Base-by-base conservation (phyloP, 768 basidiomycete species). In the Clitopilus hobsonii region DNA sequence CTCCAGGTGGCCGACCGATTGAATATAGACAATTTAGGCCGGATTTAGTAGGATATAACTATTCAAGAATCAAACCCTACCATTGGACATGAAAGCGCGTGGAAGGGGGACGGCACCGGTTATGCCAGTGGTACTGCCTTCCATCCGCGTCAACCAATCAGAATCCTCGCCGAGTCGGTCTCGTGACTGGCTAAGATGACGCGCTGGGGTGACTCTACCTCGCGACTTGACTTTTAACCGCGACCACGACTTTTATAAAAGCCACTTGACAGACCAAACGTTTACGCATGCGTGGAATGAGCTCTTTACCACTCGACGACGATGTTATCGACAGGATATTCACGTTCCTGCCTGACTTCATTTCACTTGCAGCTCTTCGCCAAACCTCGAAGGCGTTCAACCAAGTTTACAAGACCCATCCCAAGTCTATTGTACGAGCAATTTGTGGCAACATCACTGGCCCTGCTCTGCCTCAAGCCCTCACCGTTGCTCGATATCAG, bases 261-360 rank as follows among this genome's bases (percentile, higher is more conserved):
- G 32, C 32, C 32, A 36, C 32, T 36, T 36, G 10, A 36, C 32
- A 11, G 13, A 36, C 32, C 47, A 38, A 24, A 30, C 26, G 25
- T 22, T 14, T 38, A 26, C 10, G 7, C 51, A 64, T 60, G 60
- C 56, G 54, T 48, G 38, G 47, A 36, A 29, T 61, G 14, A 65
- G 49, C 52, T 48, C 59, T 16, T 41, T 65, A 24, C 66, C 63
- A 16, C 45, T 71, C 36, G 51, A 70, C 28, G 60, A 64, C 59
- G 71, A 75, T 47, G 56, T 72, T 38, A 60, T 66, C 23, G 71
- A 69, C 54, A 49, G 58, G 52, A 59, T 74, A 23, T 57, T 74
- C 24, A 58, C 36, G 5, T 58, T 54, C 41, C 20, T 68, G 27
- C 69, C 63, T 18, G 61, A 70, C 55, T 72, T 71, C 30, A 29